Evolutionary conservation across 2,329 filamentous ascomycete species (phyloP).

Genomic region (Didymella segeticola): DNA sequence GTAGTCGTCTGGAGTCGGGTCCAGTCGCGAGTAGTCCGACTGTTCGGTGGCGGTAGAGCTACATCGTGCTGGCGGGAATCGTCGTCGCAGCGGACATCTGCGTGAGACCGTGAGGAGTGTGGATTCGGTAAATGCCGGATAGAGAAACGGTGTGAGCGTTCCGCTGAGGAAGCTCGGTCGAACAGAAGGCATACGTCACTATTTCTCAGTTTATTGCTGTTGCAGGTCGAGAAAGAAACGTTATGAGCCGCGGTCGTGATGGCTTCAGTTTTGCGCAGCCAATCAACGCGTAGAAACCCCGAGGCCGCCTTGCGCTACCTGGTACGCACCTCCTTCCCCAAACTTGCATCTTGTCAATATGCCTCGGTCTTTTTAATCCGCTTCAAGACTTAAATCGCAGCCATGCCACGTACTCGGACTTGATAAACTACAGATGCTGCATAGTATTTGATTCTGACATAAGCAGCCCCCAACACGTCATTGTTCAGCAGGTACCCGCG

Average conservation of each 20-base stretch:
- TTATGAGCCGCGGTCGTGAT: slow-evolving; percentile 5
- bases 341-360: not conserved
- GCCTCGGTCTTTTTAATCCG: not conserved
- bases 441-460: slow-evolving; percentile 6
- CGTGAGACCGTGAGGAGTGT: slow-evolving; percentile 30
- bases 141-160: slow-evolving; percentile 55
- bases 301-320: not conserved
- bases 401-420: not conserved
- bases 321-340: slow-evolving; percentile 7
- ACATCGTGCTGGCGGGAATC: slow-evolving; percentile 34
- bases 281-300: slow-evolving; percentile 17
- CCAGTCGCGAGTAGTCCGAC: slow-evolving; percentile 57
- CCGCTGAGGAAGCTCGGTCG: slow-evolving; percentile 37
- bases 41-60: slow-evolving; percentile 34
- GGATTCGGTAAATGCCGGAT: slow-evolving; percentile 49
- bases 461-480: slow-evolving; percentile 3
- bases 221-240: not conserved
- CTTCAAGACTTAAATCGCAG: not conserved
- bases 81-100: slow-evolving; percentile 23
- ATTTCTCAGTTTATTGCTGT: not conserved
- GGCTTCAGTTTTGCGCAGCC: slow-evolving; percentile 21
- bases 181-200: slow-evolving; percentile 42
- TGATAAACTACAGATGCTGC: not conserved
- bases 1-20: slow-evolving; percentile 86
- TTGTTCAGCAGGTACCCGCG: slow-evolving; percentile 7